Conservation (phyloP, 2,329 filamentous ascomycete species). For the Aplosporella prunicola region DNA sequence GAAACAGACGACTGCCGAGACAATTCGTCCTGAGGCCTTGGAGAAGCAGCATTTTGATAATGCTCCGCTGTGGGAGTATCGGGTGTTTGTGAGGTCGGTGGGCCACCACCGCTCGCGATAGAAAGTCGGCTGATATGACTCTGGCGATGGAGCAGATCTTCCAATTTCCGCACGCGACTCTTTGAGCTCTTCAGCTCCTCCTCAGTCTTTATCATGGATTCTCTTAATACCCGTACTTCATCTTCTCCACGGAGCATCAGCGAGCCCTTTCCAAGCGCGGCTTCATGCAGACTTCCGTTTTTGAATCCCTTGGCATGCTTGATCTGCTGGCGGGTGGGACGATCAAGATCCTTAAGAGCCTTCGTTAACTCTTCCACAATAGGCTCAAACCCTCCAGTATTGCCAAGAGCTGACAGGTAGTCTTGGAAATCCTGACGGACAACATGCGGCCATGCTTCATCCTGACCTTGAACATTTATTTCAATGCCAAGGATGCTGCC, state of each 20-base stretch:
- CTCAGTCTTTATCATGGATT: constrained; percentile 48
- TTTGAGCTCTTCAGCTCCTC: constrained; percentile 74
- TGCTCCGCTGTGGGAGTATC: constrained; percentile 30
- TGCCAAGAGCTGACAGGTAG: constrained; percentile 58
- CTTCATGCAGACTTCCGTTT: constrained; percentile 88
- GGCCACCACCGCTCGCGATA: constrained; percentile 38
- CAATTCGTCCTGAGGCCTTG: constrained; percentile 32
- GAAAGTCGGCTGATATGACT: constrained; percentile 46
- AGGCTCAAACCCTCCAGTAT: constrained; percentile 54
- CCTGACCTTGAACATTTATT: constrained; percentile 72
- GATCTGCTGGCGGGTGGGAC: constrained; percentile 75
- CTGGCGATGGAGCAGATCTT: constrained; percentile 85
- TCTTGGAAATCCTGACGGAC: constrained; percentile 66
- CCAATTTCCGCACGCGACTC: constrained; percentile 80
- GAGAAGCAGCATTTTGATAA: constrained; percentile 23
- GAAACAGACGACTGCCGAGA: constrained; percentile 52
- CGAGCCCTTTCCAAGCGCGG: constrained; percentile 76
- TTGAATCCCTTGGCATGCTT: constrained; percentile 90
- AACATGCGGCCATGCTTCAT: constrained; percentile 70
- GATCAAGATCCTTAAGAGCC: constrained; percentile 67
- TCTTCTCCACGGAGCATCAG: constrained; percentile 80
- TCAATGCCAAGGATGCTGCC: constrained; percentile 67
- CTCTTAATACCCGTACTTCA: constrained; percentile 51
- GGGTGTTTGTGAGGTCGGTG: constrained; percentile 24
- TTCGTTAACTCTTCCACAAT: constrained; percentile 65